These are phyloP conservation scores for Solanum chmielewskii DNA, from an alignment of 257 asterid genomes.

Conservation along the genomic window DNA sequence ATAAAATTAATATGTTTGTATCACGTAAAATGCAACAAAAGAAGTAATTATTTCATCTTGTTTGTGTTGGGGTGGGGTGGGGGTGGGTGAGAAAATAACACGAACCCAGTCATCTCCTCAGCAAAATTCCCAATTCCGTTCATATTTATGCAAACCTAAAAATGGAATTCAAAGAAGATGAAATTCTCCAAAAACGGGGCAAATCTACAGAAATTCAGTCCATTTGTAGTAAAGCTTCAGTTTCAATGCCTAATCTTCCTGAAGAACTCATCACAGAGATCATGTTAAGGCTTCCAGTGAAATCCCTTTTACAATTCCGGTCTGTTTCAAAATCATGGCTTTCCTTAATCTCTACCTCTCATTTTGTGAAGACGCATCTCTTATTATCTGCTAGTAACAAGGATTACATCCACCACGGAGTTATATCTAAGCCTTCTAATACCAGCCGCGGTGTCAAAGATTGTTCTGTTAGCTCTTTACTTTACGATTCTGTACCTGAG, in stretches of 20 bases:
- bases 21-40: too few species aligned
- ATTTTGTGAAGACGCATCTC: background rate
- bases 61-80: too few species aligned
- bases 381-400: background rate
- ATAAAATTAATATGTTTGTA: too few species aligned
- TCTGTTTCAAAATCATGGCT: background rate
- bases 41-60: too few species aligned
- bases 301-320: background rate
- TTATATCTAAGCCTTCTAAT: background rate
- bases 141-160: background rate
- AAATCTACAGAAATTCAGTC: background rate
- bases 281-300: background rate
- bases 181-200: background rate
- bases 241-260: background rate
- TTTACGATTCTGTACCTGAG: background rate
- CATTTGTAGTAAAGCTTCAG: background rate
- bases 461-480: background rate
- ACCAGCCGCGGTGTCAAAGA: background rate
- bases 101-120: background rate
- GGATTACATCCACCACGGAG: background rate
- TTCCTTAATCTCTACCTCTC: background rate
- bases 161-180: background rate
- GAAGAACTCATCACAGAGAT: background rate
- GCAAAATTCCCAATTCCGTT: background rate
- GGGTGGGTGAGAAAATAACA: too few species aligned